A percentile compares a stretch with the other conserved stretches of the same genome.
These are phyloP conservation scores for Spergularia bocconei DNA, from an alignment of 148 eudicot species.

Conservation along the genomic window DNA sequence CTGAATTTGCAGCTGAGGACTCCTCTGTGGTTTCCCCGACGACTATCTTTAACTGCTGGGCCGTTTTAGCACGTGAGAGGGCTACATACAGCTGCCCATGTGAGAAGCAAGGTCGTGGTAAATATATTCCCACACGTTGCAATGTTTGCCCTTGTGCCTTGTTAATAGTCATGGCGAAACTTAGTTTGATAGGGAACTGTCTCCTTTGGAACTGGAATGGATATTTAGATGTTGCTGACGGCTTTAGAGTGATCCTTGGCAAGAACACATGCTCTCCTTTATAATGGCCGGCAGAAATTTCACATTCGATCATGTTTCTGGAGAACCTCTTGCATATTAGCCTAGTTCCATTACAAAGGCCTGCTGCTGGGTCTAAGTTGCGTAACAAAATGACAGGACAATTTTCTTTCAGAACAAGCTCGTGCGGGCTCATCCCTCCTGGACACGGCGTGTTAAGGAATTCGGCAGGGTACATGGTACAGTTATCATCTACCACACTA, in stretches of 20 bases:
- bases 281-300: not conserved
- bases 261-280: not conserved
- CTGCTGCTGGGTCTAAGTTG: not conserved
- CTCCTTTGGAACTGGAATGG: not conserved
- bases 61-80: not conserved
- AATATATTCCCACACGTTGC: not conserved
- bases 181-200: not conserved
- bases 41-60: not conserved
- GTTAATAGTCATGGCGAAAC: constrained; percentile 17
- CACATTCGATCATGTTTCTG: not conserved
- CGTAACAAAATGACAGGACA: not conserved
- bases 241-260: not conserved
- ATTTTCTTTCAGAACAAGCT: not conserved
- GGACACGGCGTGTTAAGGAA: not conserved
- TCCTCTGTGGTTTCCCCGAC: too few species aligned
- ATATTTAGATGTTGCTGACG: not conserved
- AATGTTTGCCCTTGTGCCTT: constrained; percentile 19
- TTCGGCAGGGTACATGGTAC: not conserved
- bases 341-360: not conserved
- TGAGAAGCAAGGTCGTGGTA: not conserved
- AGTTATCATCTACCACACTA: not conserved
- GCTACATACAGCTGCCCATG: constrained; percentile 17
- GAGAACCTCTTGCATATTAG: not conserved
- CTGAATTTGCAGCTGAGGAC: too few species aligned
- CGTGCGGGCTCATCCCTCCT: constrained; percentile 6